These are phyloP conservation scores for Metrosideros polymorpha DNA, from an alignment of 441 rosid genomes.

Conservation along the genomic window DNA sequence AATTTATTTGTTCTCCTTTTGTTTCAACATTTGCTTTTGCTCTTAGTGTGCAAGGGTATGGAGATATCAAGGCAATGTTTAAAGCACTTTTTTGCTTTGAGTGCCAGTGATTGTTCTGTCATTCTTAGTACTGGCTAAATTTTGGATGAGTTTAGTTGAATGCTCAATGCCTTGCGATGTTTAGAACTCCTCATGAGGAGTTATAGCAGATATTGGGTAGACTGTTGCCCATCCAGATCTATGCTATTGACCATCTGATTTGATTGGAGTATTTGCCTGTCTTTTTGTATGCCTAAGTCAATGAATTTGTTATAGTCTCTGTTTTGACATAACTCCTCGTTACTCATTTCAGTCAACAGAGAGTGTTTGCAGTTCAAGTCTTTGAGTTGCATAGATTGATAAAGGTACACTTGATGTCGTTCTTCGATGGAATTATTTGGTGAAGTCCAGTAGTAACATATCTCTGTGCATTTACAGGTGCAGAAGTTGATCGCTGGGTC, in stretches of 20 bases:
- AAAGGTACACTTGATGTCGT: neutral
- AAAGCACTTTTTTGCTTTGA: neutral
- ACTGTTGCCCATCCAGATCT: neutral
- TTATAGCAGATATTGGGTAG: neutral
- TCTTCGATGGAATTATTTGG: neutral
- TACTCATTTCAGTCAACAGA: constrained; percentile 72
- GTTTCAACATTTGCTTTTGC: neutral
- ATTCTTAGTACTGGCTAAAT: neutral
- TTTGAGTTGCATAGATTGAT: constrained; percentile 57
- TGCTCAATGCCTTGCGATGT: neutral
- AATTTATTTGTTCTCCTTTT: neutral
- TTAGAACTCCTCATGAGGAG: neutral
- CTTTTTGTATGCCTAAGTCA: neutral
- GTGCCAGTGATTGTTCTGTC: neutral
- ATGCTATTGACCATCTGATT: neutral
- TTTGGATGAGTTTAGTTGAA: neutral
- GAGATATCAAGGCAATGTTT: neutral
- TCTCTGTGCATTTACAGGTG: neutral
- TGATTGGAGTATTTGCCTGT: neutral
- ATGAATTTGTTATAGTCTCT: neutral
- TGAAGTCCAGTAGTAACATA: neutral
- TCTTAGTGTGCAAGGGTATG: neutral
- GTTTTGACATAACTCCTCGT: constrained; percentile 24
- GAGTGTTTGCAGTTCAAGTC: constrained; percentile 80
- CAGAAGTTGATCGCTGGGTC: constrained; percentile 2